Evolutionary conservation across 2,329 filamentous ascomycete genomes (phyloP).

Genomic region (Cladophialophora chaetospira): DNA sequence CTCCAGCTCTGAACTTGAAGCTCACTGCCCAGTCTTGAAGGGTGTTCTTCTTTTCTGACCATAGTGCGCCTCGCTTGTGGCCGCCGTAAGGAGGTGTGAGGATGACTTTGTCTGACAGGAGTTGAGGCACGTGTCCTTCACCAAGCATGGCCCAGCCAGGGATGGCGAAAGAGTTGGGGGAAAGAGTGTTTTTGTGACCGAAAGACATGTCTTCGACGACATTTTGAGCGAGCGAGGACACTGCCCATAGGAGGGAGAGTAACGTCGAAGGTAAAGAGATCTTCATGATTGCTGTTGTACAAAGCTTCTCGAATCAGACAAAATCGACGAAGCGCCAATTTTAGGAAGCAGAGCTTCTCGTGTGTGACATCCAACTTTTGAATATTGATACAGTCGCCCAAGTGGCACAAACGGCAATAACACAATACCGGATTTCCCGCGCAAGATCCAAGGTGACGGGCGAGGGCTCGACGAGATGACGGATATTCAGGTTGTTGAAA

Average conservation of each 20-base stretch:
- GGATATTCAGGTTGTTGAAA: constrained; percentile 48
- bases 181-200: constrained; percentile 57
- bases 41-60: constrained; percentile 64
- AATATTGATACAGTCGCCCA: constrained; percentile 29
- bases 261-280: constrained; percentile 9
- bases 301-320: constrained; percentile 1
- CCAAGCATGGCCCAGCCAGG: constrained; percentile 59
- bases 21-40: constrained; percentile 74
- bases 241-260: constrained; percentile 19
- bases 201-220: constrained; percentile 33
- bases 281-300: constrained; percentile 18
- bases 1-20: constrained; percentile 83
- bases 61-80: constrained; percentile 79
- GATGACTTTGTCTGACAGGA: constrained; percentile 86
- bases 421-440: constrained; percentile 53
- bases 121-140: constrained; percentile 58
- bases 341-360: constrained; percentile 12
- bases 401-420: constrained; percentile 54
- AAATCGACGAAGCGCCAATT: neutral
- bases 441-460: constrained; percentile 52
- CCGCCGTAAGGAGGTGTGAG: constrained; percentile 87
- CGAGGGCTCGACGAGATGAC: constrained; percentile 55
- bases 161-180: constrained; percentile 53
- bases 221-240: constrained; percentile 24
- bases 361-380: constrained; percentile 21